Evolutionary conservation across 257 asterid species (phyloP).

Genomic region (Capsicum chinense): DNA sequence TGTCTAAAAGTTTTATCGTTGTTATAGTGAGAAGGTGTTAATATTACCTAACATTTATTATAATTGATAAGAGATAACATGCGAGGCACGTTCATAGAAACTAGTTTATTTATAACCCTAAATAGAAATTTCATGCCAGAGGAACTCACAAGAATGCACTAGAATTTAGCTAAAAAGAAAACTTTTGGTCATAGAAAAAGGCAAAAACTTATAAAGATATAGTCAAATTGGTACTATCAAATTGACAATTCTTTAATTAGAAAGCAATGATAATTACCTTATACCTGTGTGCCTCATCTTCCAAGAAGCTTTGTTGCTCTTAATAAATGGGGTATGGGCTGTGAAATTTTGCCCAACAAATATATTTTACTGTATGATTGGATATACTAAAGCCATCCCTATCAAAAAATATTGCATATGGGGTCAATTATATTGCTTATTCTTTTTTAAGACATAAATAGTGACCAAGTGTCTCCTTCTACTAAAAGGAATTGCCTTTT

Average conservation of each 20-base stretch:
- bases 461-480: constrained; percentile 16
- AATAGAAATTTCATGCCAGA: background rate
- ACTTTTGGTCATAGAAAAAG: constrained; percentile 1
- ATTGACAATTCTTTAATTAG: constrained; percentile 18
- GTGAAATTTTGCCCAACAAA: constrained; percentile 9
- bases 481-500: background rate
- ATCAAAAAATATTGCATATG: background rate
- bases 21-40: too few relatives aligned
- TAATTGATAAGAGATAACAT: too few relatives aligned
- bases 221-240: background rate
- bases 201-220: background rate
- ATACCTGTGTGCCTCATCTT: background rate
- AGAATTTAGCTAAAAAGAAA: background rate
- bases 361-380: background rate
- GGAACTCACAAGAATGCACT: background rate
- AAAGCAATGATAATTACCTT: background rate
- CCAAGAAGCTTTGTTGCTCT: constrained; percentile 19
- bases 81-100: too few relatives aligned
- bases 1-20: too few relatives aligned
- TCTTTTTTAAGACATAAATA: background rate
- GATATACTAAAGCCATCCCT: background rate
- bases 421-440: constrained; percentile 12
- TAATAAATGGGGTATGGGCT: constrained; percentile 23
- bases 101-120: background rate
- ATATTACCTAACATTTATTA: too few relatives aligned